Percentiles rank a stretch among this genome's conserved stretches.
phyloP scores from a whole-genome alignment of 2,329 filamentous ascomycete species.

The Metarhizium anisopliae region DNA sequence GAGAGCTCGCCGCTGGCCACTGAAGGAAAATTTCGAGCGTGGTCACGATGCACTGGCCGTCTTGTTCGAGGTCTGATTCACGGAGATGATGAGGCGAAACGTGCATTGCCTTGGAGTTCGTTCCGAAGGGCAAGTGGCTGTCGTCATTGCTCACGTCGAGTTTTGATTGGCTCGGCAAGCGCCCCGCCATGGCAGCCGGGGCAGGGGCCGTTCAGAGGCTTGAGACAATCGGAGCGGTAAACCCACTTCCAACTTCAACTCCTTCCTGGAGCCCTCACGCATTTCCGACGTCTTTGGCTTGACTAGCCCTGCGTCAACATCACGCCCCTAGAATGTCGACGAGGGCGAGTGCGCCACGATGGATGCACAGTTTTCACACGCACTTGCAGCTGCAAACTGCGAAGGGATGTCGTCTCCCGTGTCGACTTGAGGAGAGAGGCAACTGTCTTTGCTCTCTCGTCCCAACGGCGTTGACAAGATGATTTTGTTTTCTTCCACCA shows the following conservation, averaged over 20 bases:
- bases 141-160: background rate
- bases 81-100: constrained; percentile 7
- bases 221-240: constrained; percentile 3
- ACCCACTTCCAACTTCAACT: background rate
- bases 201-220: constrained; percentile 1
- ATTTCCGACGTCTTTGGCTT: background rate
- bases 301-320: background rate
- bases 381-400: background rate
- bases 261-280: background rate
- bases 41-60: no score
- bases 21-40: no score
- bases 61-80: constrained; percentile 1
- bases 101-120: background rate
- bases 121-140: background rate
- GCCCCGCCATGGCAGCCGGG: no score
- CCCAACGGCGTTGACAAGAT: background rate
- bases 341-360: background rate
- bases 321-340: background rate
- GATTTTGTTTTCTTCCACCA: no score
- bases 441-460: no score
- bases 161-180: background rate
- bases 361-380: background rate
- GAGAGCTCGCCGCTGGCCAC: no score
- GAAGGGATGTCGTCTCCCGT: background rate
- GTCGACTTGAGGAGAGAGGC: background rate